Evolutionary conservation across 495 filamentous ascomycete genomes (phyloP), one percentile per base, ranked within the genome.

Genomic region (Annulohypoxylon moriforme): DNA sequence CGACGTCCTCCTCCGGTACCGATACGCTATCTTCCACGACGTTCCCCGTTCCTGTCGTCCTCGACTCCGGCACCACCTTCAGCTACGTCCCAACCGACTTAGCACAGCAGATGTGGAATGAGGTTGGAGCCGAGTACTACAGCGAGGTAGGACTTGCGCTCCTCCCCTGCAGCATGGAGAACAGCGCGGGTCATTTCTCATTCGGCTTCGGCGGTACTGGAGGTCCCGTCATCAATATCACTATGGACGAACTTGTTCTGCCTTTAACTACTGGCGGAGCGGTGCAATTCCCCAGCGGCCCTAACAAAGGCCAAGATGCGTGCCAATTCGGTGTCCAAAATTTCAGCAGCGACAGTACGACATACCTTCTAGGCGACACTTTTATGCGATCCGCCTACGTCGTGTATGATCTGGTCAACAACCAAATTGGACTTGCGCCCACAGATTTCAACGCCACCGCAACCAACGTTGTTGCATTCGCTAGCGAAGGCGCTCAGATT

Each of bases 381-480:
- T 98, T 98, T 82, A 82, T 99, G 10, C 89, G 96, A 65, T 93
- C 91, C 36, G 94, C 94, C 0, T 99, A 98, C 75, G 93, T 97
- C 10, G 96, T 98, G 0, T 98, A 97, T 76, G 96, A 98, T 73
- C 83, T 99, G 5, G 85, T 85, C 34, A 97, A 97, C 80, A 94
- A 97, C 80, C 85, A 95, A 77, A 92, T 99, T 61, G 92, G 86
- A 7, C 79, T 99, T 42, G 96, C 94, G 9, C 89, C 91, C 56
- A 97, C 96, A 7, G 87, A 92, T 44, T 98, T 97, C 84, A 94
- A 98, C 74, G 81, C 91, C 11, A 92, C 91, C 0, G 74, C 78
- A 8, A 86, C 77, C 42, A 84, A 88, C 65, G 67, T 87, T n/a
- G 79, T 88, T 4, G 64, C 83, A 0, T 88, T 88, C 68, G 69